Conservation (phyloP, 2,329 filamentous ascomycete genomes). For the Colletotrichum musicola region DNA sequence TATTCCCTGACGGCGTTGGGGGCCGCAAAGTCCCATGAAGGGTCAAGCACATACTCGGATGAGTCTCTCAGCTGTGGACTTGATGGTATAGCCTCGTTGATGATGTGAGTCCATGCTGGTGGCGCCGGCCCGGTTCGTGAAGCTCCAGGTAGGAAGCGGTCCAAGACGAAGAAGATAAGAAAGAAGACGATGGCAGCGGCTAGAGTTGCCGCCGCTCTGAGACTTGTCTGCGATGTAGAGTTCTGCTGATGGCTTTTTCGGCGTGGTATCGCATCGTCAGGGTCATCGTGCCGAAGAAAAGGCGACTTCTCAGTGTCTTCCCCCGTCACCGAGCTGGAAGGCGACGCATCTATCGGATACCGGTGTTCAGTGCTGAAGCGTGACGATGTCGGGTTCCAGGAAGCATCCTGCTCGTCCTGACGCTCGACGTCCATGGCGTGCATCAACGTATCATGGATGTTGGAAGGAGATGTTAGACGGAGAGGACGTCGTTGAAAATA, state of each 20-base stretch:
- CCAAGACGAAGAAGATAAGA: conserved; percentile 16
- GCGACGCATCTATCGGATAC: neutral
- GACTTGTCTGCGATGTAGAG: neutral
- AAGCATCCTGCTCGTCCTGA: conserved; percentile 2
- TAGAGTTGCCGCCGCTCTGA: neutral
- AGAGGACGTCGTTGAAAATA: conserved; percentile 3
- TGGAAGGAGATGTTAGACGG: no score
- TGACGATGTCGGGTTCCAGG: neutral
- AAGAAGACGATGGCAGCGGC: conserved; percentile 6
- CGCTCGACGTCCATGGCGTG: conserved; percentile 25
- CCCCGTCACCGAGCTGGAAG: neutral
- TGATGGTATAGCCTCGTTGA: conserved; percentile 8
- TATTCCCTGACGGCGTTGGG: conserved; percentile 66
- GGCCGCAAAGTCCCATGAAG: conserved; percentile 67
- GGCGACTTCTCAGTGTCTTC: conserved; percentile 30
- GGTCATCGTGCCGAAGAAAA: neutral
- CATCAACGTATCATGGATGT: conserved; percentile 4
- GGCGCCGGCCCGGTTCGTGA: neutral
- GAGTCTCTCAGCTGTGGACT: conserved; percentile 47
- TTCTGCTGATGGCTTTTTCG: neutral
- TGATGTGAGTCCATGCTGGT: neutral
- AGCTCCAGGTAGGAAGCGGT: neutral
- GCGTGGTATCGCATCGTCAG: neutral
- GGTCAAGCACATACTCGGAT: conserved; percentile 68
- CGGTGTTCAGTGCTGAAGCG: neutral